These are phyloP conservation scores for Podospora comata DNA, from an alignment of 495 filamentous ascomycete species.

Conservation along the genomic window DNA sequence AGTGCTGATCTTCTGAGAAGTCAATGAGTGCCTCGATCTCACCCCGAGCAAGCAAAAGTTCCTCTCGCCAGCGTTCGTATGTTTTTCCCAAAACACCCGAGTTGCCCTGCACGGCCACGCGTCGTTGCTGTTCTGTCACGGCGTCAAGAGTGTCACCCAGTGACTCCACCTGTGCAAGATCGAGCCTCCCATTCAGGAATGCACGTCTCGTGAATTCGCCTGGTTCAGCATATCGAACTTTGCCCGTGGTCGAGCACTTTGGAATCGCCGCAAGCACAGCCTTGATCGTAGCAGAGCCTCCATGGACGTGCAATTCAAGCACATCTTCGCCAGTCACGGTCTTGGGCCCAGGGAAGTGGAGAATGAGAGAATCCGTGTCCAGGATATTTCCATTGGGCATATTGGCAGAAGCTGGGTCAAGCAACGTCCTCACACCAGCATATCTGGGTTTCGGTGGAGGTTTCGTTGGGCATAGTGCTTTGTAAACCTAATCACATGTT, in stretches of 20 bases:
- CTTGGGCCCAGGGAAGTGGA: constrained; percentile 82
- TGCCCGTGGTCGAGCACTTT: constrained; percentile 24
- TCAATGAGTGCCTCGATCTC: constrained; percentile 96
- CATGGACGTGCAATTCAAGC: constrained; percentile 89
- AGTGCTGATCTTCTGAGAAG: constrained; percentile 95
- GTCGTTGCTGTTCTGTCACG: constrained; percentile 90
- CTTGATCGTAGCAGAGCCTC: constrained; percentile 82
- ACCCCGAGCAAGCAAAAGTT: constrained; percentile 75
- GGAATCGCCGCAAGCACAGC: constrained; percentile 79
- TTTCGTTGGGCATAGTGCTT: constrained; percentile 64
- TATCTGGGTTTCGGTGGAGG: constrained; percentile 66
- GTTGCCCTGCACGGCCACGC: constrained; percentile 74
- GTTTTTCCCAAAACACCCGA: constrained; percentile 65
- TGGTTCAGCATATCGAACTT: constrained; percentile 84
- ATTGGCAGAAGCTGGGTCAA: constrained; percentile 51
- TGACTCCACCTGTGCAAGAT: constrained; percentile 91
- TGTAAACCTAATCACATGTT: constrained; percentile 63
- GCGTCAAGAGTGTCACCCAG: constrained; percentile 81
- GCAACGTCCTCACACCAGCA: constrained; percentile 73
- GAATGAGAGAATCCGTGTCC: constrained; percentile 75
- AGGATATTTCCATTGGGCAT: constrained; percentile 51
- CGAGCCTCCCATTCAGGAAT: constrained; percentile 81
- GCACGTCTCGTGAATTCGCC: constrained; percentile 94
- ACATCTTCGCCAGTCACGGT: constrained; percentile 92
- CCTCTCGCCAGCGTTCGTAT: constrained; percentile 81